phyloP scores from a whole-genome alignment of 495 filamentous ascomycete genomes.

The Aspergillus avenaceus region DNA sequence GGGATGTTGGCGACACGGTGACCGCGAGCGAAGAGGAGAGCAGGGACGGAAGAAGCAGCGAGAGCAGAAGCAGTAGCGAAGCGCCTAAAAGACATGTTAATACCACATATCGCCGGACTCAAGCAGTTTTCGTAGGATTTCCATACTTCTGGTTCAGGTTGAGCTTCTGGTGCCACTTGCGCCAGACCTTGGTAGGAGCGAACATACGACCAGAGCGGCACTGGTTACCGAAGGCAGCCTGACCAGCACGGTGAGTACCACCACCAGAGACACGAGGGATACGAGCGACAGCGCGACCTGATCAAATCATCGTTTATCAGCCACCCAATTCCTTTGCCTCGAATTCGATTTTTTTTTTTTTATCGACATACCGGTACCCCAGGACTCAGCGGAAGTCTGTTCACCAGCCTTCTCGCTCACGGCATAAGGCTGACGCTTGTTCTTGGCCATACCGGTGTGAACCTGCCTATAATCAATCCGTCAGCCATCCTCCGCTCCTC shows the following conservation, averaged over 20 bases:
- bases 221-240: constrained; percentile 99
- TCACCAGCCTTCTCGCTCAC: constrained; percentile 99
- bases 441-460: constrained; percentile 99
- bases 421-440: constrained; percentile 98
- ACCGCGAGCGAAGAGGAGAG: constrained; percentile 92
- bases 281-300: constrained; percentile 99
- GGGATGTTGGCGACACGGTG: constrained; percentile 89
- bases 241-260: constrained; percentile 99
- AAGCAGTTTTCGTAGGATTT: not conserved
- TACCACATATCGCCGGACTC: not conserved
- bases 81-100: constrained; percentile 51
- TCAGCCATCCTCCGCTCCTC: constrained; percentile 28
- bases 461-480: constrained; percentile 55
- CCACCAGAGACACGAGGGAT: constrained; percentile 99
- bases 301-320: constrained; percentile 23
- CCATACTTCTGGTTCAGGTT: constrained; percentile 91
- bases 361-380: constrained; percentile 90
- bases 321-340: not conserved
- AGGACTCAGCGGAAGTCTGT: constrained; percentile 98
- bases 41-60: constrained; percentile 89
- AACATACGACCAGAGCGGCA: constrained; percentile 99
- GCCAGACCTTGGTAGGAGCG: constrained; percentile 99
- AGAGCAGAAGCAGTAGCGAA: constrained; percentile 96
- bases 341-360: constrained; percentile 9
- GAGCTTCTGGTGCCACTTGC: constrained; percentile 99